phyloP scores from a whole-genome alignment of 2,329 filamentous ascomycete species.

The Curvularia spicifera region DNA sequence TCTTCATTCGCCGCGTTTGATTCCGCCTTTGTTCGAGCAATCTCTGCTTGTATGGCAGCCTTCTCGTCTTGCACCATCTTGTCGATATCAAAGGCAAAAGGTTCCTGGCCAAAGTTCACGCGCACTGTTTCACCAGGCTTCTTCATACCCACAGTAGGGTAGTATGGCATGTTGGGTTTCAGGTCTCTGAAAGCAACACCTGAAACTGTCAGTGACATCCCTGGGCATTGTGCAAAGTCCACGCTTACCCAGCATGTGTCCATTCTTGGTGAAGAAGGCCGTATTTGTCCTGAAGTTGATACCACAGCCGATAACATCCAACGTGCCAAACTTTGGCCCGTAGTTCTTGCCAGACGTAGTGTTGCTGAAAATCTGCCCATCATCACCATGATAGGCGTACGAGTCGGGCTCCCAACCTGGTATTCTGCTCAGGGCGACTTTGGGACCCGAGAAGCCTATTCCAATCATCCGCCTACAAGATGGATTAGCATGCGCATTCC shows the following conservation, averaged over 20 bases:
- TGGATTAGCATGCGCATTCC: conserved; percentile 27
- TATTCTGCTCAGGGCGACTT: conserved; percentile 65
- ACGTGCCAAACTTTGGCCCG: conserved; percentile 64
- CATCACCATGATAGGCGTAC: conserved; percentile 71
- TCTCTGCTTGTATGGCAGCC: conserved; percentile 44
- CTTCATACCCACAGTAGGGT: conserved; percentile 71
- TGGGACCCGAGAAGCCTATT: conserved; percentile 66
- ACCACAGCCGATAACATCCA: conserved; percentile 69
- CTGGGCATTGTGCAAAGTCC: background rate
- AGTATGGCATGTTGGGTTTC: conserved; percentile 65
- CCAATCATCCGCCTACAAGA: conserved; percentile 55
- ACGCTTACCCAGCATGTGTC: conserved; percentile 60
- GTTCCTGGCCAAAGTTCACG: conserved; percentile 70
- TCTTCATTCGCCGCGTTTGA: conserved; percentile 63
- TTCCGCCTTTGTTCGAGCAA: conserved; percentile 29
- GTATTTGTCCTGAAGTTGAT: conserved; percentile 67
- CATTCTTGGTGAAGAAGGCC: conserved; percentile 72
- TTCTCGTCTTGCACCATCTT: conserved; percentile 66
- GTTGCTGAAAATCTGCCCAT: conserved; percentile 68
- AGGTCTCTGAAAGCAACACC: conserved; percentile 75
- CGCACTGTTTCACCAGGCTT: conserved; percentile 65
- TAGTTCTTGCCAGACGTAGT: conserved; percentile 64
- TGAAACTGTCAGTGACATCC: conserved; percentile 45
- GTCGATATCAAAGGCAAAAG: conserved; percentile 92
- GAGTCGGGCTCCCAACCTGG: conserved; percentile 71